phyloP scores from a whole-genome alignment of 495 filamentous ascomycete genomes.

The Neurospora sp. region DNA sequence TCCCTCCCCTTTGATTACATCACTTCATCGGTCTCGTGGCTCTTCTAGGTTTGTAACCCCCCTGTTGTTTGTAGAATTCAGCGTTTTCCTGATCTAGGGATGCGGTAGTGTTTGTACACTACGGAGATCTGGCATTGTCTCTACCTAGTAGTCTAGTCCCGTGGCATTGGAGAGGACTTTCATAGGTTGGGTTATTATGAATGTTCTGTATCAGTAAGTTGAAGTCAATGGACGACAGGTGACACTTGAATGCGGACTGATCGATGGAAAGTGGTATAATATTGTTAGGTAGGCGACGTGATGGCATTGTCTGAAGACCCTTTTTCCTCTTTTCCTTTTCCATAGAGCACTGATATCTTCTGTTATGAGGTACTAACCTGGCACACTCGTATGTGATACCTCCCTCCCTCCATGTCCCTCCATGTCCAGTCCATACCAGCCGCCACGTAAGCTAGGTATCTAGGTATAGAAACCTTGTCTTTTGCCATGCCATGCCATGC shows the following conservation, averaged over 20 bases:
- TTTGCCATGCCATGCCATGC: not conserved
- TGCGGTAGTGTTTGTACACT: not conserved
- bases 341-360: no score
- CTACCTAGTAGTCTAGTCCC: not conserved
- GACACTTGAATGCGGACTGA: not conserved
- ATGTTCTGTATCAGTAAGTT: not conserved
- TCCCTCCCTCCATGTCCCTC: not conserved
- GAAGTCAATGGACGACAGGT: not conserved
- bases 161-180: not conserved
- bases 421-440: not conserved
- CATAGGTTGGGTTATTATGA: not conserved
- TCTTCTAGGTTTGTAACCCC: not conserved
- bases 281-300: not conserved
- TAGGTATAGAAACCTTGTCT: not conserved
- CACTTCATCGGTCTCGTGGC: not conserved
- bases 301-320: no score
- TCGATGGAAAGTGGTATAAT: not conserved
- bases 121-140: not conserved
- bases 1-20: not conserved
- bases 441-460: not conserved
- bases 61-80: not conserved
- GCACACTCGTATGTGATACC: not conserved
- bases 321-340: no score
- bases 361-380: not conserved
- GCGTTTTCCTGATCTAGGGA: not conserved